phyloP scores from a whole-genome alignment of 257 asterid genomes.

The Sherardia arvensis region DNA sequence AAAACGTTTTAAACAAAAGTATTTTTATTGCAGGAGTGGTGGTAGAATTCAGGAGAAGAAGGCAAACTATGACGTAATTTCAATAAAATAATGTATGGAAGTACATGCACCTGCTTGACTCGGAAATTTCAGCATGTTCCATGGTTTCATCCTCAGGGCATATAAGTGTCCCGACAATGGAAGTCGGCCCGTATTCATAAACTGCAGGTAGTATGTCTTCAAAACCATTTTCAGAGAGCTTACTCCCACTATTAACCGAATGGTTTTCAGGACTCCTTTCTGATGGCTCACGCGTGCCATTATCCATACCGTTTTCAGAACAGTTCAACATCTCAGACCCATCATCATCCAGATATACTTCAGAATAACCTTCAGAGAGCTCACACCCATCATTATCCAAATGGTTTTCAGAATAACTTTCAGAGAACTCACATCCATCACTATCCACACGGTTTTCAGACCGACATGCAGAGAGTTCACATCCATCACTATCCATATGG shows the following conservation, averaged over 20 bases:
- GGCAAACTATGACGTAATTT: not conserved
- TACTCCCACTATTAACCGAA: constrained; percentile 10
- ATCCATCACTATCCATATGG: not conserved
- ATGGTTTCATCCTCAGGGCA: constrained; percentile 27
- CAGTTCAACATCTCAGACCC: not conserved
- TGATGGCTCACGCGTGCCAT: constrained; percentile 20
- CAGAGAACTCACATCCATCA: constrained; percentile 24
- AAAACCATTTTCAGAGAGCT: constrained; percentile 16
- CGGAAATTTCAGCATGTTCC: constrained; percentile 42
- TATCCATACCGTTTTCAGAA: not conserved
- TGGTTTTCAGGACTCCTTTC: constrained; percentile 23
- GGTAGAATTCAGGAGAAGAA: not conserved
- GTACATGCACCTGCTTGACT: constrained; percentile 61
- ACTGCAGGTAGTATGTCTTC: constrained; percentile 23
- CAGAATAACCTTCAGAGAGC: constrained; percentile 35
- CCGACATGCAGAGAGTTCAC: not conserved
- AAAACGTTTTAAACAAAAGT: not conserved
- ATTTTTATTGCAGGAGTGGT: not conserved
- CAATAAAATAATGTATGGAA: constrained; percentile 6
- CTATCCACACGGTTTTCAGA: constrained; percentile 23
- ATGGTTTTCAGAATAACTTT: constrained; percentile 15
- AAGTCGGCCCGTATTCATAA: constrained; percentile 26
- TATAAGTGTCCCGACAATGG: constrained; percentile 26
- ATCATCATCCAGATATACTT: not conserved
- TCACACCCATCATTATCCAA: constrained; percentile 40